Conservation (phyloP, 2,329 filamentous ascomycete species). For the Coniochaeta ligniaria region DNA sequence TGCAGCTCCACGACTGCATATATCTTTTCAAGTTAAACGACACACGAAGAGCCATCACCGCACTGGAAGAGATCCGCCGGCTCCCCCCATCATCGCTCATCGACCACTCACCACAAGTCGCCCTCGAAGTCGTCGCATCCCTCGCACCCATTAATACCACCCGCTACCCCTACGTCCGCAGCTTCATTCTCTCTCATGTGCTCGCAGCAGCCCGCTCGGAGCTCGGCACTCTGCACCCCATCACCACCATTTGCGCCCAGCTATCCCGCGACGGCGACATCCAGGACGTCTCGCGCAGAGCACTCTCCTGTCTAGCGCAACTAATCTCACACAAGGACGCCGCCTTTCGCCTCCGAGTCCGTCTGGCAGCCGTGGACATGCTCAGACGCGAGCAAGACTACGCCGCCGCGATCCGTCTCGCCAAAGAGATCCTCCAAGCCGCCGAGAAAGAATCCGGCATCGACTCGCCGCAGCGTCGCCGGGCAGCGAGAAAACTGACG, state of each 20-base stretch:
- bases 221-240: conserved; percentile 1
- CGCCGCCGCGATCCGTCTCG: not conserved
- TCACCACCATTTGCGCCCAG: not conserved
- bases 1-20: conserved; percentile 1
- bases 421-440: not conserved
- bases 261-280: not conserved
- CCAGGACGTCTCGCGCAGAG: not conserved
- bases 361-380: not conserved
- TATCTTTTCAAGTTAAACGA: conserved; percentile 1
- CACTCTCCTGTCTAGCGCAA: not conserved
- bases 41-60: not conserved
- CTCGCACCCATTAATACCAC: not conserved
- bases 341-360: not conserved
- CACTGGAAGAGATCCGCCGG: not conserved
- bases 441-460: not conserved
- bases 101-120: not conserved
- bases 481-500: not conserved
- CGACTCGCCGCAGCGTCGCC: not conserved
- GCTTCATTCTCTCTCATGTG: not conserved
- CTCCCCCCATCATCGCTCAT: not conserved
- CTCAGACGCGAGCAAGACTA: not conserved
- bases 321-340: not conserved
- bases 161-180: not conserved
- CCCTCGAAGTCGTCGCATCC: not conserved
- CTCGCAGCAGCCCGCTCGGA: not conserved